Percentiles rank a stretch among this genome's conserved stretches.
These are phyloP conservation scores for Eimeria maxima DNA, from an alignment of 169 alveolate genomes.

Conservation along the genomic window DNA sequence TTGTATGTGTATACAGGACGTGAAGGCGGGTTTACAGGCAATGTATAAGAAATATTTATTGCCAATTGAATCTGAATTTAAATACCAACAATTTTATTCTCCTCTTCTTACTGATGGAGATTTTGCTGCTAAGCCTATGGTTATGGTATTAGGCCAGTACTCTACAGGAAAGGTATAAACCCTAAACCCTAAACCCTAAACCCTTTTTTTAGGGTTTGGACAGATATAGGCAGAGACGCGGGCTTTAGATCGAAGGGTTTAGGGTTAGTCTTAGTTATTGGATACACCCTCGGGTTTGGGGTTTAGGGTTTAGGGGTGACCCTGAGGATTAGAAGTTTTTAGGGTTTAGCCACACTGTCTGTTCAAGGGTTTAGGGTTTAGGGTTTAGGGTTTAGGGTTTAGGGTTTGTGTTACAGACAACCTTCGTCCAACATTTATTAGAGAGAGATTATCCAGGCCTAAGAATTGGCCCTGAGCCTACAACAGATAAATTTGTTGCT, in stretches of 20 bases:
- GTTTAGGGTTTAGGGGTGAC: conserved; percentile 1
- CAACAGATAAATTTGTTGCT: conserved; percentile 91
- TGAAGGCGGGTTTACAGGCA: neutral
- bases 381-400: conserved; percentile 72
- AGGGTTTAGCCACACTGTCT: conserved; percentile 49
- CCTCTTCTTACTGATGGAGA: conserved; percentile 84
- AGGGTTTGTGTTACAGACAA: conserved; percentile 78
- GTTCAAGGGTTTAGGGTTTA: conserved; percentile 43
- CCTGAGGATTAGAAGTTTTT: neutral
- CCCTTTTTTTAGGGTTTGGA: neutral
- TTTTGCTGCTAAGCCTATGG: conserved; percentile 89
- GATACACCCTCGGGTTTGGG: conserved; percentile 30
- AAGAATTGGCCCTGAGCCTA: conserved; percentile 93
- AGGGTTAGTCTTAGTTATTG: neutral
- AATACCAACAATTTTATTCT: conserved; percentile 80
- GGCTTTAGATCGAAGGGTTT: neutral
- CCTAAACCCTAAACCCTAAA: neutral
- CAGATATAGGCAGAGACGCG: no score
- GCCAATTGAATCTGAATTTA: conserved; percentile 86
- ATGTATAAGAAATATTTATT: conserved; percentile 33
- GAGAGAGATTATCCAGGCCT: conserved; percentile 88
- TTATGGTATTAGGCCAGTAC: conserved; percentile 89
- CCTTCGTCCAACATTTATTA: conserved; percentile 87
- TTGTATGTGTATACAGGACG: neutral
- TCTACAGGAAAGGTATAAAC: conserved; percentile 89